Base-by-base conservation (phyloP, 768 basidiomycete genomes). In the Lactarius hatsudake region DNA sequence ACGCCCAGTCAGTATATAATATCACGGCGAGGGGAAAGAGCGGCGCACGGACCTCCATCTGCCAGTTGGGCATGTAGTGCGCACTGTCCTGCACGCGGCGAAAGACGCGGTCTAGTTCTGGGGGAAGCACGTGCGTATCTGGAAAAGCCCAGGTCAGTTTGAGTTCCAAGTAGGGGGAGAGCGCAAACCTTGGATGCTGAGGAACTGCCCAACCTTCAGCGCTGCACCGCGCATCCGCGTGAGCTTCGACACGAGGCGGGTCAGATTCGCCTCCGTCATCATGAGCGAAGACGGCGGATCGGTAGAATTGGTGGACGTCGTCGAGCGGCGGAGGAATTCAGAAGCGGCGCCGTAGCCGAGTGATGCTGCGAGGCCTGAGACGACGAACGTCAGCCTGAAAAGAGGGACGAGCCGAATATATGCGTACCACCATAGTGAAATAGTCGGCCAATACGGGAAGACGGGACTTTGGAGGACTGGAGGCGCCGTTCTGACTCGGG, bases 1-100 rank as follows among this genome's bases (percentile, higher is more conserved):
- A 2, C 20, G 56, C 8, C 42, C 26, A 26, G 43, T 42, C 30
- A 51, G 28, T 34, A 23, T 7, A 28, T n/a, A n/a, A n/a, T 13
- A 20, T 1, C 30, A n/a, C 6, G 48, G 5, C 23, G 38, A 13
- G 23, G 12, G 23, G 63, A 28, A 18, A 48, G 51, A 26, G 20
- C 38, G 12, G 32, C 6, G 7, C n/a, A n/a, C 78, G 23, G 18
- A 93, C 96, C 85, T 96, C 91, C 88, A 98, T 91, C 75, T 99
- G 96, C 91, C 91, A 96, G 71, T 96, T 90, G 0, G 96, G 96
- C 96, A 99, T 99, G 75, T 98, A 98, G 76, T 99, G 94, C 1
- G 96, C 96, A 71, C 90, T 87, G 71, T 96, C 93, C 74, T 98
- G 96, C 0, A 99, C 96, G 34, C 90, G 81, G 60, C 94, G 85